Base-by-base conservation (phyloP, 352 stramenopile genomes). In the Phytophthora fragariaefolia region DNA sequence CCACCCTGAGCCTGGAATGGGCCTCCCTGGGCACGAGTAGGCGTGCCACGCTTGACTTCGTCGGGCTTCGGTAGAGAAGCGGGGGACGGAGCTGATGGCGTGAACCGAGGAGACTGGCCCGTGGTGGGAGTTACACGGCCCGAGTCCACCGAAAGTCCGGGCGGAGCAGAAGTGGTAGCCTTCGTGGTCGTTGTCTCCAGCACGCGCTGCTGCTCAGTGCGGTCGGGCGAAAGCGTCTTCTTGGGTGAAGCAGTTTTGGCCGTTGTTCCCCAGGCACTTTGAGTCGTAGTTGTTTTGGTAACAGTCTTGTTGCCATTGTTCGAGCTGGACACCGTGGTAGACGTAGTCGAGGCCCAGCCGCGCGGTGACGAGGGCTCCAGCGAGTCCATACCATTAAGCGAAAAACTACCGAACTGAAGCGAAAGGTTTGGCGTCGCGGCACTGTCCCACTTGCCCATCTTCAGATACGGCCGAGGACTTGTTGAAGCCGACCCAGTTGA, bases 361-460 rank as follows among this genome's bases (percentile, higher is more conserved):
- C 74, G 74, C 17, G 82, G 81, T 7, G 85, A 90, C n/a, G 83
- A 77, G 6, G 86, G 52, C 49, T 92, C 83, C 22, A 66, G 40
- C 42, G 78, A 58, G 5, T 92, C 85, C 26, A 85, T 77, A 5
- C 82, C 85, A 54, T 83, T 92, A 23, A 96, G 66, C 20, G 88
- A 96, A 23, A 96, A 96, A 74, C 88, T 96, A 12, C 88, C 88
- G 74, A 96, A 96, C 71, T 96, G 88, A 30, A 96, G 79, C 46
- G 85, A 92, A 22, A 96, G 61, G 66, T 94, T 92, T 3, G 84
- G 71, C 17, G 82, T 69, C 10, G 77, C 83, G 8, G 76, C 80
- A 42, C 65, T 90, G 36, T 94, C 88, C 88, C 88, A 96, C 52
- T 89, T 90, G 55, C 88, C 88, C 70, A 96, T 87, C 63, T 92